Evolutionary conservation across 1,284 basidiomycete genomes (phyloP), one percentile per base, ranked within the genome.

Genomic region (Pholiota adiposa): DNA sequence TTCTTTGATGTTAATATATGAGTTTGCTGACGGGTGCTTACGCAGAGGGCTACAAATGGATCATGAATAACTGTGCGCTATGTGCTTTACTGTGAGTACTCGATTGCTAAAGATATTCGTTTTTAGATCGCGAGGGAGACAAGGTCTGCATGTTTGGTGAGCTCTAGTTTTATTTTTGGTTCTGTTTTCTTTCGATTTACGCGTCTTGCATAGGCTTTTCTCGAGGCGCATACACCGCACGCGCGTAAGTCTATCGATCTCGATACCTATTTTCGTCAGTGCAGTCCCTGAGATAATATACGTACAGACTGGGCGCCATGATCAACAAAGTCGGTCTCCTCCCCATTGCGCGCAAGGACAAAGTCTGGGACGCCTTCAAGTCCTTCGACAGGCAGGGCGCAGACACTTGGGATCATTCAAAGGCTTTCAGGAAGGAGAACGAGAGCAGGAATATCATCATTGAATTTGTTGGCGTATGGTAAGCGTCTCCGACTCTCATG

Each of bases 161-260:
- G 51, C 14, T 4, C 34, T n/a, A 18, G 6, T 1, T 18, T 4
- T 21, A 12, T 19, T 40, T 16, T n/a, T 14, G 11, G 18, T 5
- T 14, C 14, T 34, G 12, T 19, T 33, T 34, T 3, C 50, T 5
- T 14, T 23, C 12, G 8, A 34, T 6, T 43, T 0, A 51, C 25
- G 2, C 33, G 48, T 16, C 3, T 4, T 34, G 9, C n/a, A 6
- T 12, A 56, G 55, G 56, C 2, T 87, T 87, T 70, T 84, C 82
- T 16, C 77, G 85, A 5, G 85, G 85, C 3, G 84, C 85, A 19
- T 87, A 86, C 68, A 85, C 83, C 1, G 80, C 79, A 19, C 67
- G 68, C 49, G 65, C 62, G 69, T 65, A 19, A 57, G 62, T 60
- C 4, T 27, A 33, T 27, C 43, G 44, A 31, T 31, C 51, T 11